Evolutionary conservation across 2,329 filamentous ascomycete species (phyloP), one percentile per base, ranked within the genome.

Genomic region (Xylaria sp.): DNA sequence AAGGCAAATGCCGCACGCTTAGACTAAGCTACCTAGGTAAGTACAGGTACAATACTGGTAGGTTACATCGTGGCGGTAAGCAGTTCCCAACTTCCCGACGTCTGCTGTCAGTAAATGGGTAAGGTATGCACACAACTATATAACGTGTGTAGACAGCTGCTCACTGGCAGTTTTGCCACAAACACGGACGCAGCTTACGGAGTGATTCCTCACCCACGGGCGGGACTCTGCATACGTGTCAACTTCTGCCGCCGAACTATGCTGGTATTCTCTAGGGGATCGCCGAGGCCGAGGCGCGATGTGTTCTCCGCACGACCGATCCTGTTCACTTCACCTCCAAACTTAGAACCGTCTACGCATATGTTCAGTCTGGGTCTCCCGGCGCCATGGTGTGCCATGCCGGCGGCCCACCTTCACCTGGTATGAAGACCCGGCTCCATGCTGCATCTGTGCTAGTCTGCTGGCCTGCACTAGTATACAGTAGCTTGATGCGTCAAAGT

Each of bases 141-240:
- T 56, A 28, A 18, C 13, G 23, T 58, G 28, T n/a, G 56, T 34
- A 7, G 18, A 23, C 55, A 51, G 15, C 52, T 44, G 46, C 44
- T 15, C 63, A 7, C 34, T 34, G n/a, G 9, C 3, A 10, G 13
- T 13, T 44, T 66, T 50, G 67, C 67, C 67, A 59, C 63, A 59
- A 37, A 39, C 28, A 12, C 31, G 37, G 54, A 65, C 34, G 23
- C 63, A 51, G 63, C 63, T 66, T 63, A 69, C 57, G 28, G 37
- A 41, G 20, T 28, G 4, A 13, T 60, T 52, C 25, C 56, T 54
- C 34, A 62, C 50, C n/a, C 20, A 6, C 20, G 41, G 5, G 44
- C 20, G 20, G 28, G 20, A 23, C 44, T 18, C 5, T 20, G 52
- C 4, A 20, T 51, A 25, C 25, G 23, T 52, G 41, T 56, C 41